A percentile compares a stretch with the other conserved stretches of the same genome.
phyloP scores from a whole-genome alignment of 257 asterid species.

The Jacaranda mimosifolia region DNA sequence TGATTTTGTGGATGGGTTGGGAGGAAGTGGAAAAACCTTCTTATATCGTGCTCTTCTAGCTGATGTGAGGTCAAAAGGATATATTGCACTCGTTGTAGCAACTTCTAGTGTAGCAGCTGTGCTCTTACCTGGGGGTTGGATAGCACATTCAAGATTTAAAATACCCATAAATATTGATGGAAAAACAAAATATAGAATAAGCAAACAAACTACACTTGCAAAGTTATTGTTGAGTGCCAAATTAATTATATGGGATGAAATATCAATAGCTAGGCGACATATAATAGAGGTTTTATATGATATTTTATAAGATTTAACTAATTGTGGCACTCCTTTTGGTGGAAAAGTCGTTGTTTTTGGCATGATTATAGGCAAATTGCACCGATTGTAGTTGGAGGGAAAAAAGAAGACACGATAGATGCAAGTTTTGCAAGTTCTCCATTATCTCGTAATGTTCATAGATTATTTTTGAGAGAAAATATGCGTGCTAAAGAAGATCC shows the following conservation, averaged over 20 bases:
- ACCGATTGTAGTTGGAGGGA: background rate
- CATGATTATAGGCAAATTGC: background rate
- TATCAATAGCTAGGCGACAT: too few relatives aligned
- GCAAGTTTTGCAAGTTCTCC: background rate
- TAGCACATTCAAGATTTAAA: background rate
- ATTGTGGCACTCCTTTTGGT: too few relatives aligned
- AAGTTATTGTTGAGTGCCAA: too few relatives aligned
- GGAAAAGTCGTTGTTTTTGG: background rate
- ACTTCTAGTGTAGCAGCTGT: constrained; percentile 1
- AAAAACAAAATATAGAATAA: too few relatives aligned
- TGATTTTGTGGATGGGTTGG: background rate
- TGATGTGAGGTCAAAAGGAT: background rate
- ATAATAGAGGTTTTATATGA: too few relatives aligned
- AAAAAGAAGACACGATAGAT: background rate
- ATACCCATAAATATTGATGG: background rate
- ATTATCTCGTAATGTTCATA: too few relatives aligned
- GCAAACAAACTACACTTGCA: background rate
- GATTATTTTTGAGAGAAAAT: background rate
- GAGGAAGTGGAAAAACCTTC: background rate
- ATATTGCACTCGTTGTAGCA: background rate
- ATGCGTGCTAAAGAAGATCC: too few relatives aligned
- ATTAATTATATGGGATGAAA: too few relatives aligned
- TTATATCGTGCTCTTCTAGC: background rate
- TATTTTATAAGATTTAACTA: too few relatives aligned
- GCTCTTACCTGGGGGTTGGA: background rate